Base-by-base conservation (phyloP, 306 rosid genomes). In the Vigna nakashimae region DNA sequence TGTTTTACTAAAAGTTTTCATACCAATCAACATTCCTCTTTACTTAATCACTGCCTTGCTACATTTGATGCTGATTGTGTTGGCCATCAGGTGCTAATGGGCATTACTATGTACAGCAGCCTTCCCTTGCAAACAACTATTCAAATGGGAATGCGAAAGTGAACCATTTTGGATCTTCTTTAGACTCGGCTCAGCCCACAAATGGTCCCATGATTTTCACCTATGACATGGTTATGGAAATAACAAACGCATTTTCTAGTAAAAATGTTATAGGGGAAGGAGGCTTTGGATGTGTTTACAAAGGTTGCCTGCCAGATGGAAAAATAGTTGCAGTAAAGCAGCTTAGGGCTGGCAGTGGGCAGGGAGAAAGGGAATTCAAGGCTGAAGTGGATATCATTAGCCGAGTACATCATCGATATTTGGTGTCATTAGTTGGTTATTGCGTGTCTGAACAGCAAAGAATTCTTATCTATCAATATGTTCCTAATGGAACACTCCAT, bases 381-480 rank as follows among this genome's bases (percentile, higher is more conserved):
- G 97, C 98, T 0, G 99, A 95, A 77, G 98, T 91, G 14, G 96
- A 95, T 76, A 92, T 92, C 56, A 95, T 95, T 60, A 92, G 91
- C 75, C 89, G 99, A 7, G 98, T 95, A 52, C 99, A 95, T 83
- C 99, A 95, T 79, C 92, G 97, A 0, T 86, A 91, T 83, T 87
- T 95, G 86, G 96, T 95, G 58, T 87, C 98, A 8, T 80, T 95
- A 72, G 99, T 91, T 40, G 99, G 99, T 59, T 95, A 92, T 73
- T 95, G 99, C 84, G 88, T 92, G 80, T 73, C 78, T 52, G 93
- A 88, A 69, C 26, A 87, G 10, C 90, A 92, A 48, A 91, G 97
- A 82, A 48, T 95, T 76, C 92, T 95, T 40, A 83, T 92, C 81
- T 96, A 96, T 82, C 97, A 96, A 82, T 96, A 69, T 52, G 93